Conservation (phyloP, 192 early-diverging fungal species). For the Entophlyctis luteolus region DNA sequence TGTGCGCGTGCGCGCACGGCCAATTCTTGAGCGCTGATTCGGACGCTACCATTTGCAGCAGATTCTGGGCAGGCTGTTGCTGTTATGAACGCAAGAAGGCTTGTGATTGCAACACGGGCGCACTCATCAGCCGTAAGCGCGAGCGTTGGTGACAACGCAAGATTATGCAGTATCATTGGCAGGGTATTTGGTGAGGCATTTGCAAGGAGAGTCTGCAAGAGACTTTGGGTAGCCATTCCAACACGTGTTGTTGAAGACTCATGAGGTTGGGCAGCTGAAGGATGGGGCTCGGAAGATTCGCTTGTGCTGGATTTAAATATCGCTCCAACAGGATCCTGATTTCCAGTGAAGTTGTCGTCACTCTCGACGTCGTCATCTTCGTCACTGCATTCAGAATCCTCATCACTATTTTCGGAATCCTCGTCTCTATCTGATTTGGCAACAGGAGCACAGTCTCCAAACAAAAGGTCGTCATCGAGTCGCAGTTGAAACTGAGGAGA, state of each 20-base stretch:
- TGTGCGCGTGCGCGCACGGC: background rate
- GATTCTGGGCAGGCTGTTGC: background rate
- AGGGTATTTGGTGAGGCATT: background rate
- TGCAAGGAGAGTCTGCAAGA: background rate
- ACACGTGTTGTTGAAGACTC: too few species aligned
- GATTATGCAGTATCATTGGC: background rate
- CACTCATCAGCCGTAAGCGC: background rate
- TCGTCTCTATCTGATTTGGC: background rate
- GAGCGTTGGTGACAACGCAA: background rate
- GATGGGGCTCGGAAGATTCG: too few species aligned
- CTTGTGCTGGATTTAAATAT: too few species aligned
- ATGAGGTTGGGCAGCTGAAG: too few species aligned
- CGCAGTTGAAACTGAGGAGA: background rate
- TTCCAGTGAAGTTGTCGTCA: background rate
- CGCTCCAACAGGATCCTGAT: background rate
- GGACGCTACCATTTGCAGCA: background rate
- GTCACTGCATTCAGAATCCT: background rate
- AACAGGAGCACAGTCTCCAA: background rate
- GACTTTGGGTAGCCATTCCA: background rate
- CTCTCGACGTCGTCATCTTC: background rate
- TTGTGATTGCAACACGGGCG: background rate
- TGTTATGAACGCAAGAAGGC: background rate
- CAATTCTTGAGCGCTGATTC: background rate
- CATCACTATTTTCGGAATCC: too few species aligned
- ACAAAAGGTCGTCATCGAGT: background rate